Base-by-base conservation (phyloP, 108 stramenopile genomes). In the Cyclotella atomus region DNA sequence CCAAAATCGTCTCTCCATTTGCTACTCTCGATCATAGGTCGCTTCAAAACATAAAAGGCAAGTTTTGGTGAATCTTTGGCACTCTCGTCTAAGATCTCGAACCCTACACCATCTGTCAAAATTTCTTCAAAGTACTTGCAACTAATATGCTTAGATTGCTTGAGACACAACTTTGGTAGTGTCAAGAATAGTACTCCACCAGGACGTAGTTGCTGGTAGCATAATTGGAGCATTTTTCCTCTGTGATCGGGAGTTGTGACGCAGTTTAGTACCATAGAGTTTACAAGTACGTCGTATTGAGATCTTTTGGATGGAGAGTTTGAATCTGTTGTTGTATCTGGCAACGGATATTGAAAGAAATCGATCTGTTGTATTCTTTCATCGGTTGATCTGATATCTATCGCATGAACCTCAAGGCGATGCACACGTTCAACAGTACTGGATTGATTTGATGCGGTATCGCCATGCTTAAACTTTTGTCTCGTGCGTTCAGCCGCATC, bases 241-340 rank as follows among this genome's bases (percentile, higher is more conserved):
- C 97, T 83, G 53, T 85, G 85, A 4, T 64, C 70, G 1, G 94
- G 76, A 27, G 85, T 91, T 1, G 93, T 89, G 29, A 98, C 94
- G 72, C 93, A 98, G 59, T 98, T 98, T 25, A 98, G 73, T 9
- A 98, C 97, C 96, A 98, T 97, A n/a, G 91, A 90, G 60, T 95
- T 96, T 25, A 80, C 79, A 14, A 70, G 59, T 15, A 70, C 68
- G 35, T 76, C 69, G 44, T 65, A 80, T 4, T 35, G 79, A 68
- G 33, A 24, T 23, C 38, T 38, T 24, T 12, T 38, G 15, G 33
- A 35, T 36, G 33, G 6, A 41, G 56, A 60, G 28, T 34, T 35
- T 16, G 49, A 35, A 20, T 66, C 15, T 25, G 71, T 29, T 33
- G 32, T 33, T 24, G 28, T 29, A 27, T 56, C n/a, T 14, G 56